Conservation (phyloP, 139 green algal genomes). For the Coelastrella sp. region DNA sequence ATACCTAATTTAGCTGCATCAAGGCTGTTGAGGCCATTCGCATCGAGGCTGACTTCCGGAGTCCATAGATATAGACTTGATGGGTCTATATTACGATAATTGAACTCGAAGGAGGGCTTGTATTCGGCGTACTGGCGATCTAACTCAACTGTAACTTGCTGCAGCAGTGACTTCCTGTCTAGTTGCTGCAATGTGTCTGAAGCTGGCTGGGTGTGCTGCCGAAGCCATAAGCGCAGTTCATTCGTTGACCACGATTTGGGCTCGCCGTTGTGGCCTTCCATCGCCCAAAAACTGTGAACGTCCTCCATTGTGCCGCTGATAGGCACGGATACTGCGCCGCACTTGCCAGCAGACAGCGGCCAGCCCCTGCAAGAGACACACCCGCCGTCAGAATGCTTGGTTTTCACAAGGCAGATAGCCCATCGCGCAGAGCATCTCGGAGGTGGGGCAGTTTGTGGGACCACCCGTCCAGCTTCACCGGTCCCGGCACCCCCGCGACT, state of each 20-base stretch:
- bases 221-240: not conserved
- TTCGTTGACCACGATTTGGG: not conserved
- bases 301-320: not conserved
- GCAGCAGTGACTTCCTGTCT: not conserved
- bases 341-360: too few relatives aligned
- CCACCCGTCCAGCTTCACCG: not conserved
- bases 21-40: not conserved
- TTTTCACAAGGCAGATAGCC: not conserved
- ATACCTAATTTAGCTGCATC: not conserved
- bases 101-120: not conserved
- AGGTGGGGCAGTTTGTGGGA: not conserved
- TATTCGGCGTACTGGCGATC: not conserved
- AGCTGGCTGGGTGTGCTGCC: not conserved
- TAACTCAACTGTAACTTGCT: not conserved
- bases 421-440: not conserved
- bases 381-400: not conserved
- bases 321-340: too few relatives aligned
- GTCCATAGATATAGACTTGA: not conserved
- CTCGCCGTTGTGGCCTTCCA: not conserved
- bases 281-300: not conserved
- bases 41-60: not conserved
- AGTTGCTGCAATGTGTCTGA: not conserved
- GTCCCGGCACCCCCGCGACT: not conserved
- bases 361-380: too few relatives aligned
- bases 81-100: not conserved